Base-by-base conservation (phyloP, 257 asterid species). In the Solanum virginianum region DNA sequence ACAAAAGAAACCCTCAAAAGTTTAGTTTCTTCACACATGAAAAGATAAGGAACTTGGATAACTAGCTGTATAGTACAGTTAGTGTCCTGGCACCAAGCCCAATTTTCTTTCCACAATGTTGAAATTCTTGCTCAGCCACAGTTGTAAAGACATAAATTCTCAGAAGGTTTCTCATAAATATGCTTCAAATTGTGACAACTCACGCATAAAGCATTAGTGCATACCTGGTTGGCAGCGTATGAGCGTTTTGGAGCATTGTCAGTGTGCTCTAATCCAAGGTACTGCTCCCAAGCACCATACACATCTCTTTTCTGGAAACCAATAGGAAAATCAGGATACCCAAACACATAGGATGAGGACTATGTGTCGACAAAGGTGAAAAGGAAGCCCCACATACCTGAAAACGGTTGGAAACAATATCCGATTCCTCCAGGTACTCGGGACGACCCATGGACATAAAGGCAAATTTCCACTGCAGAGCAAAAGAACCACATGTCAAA, bases 211-310 rank as follows among this genome's bases (percentile, higher is more conserved):
- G 45, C 59, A 45, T 1, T n/a, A 43, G 24, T 10, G 29, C 84
- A 77, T 87, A 91, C 95, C 95, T 94, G 95, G 89, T 90, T 90
- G 41, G 93, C 91, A 49, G 91, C 88, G 88, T 90, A 89, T 26
- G 94, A 90, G 86, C 94, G 86, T 84, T 88, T 92, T 54, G 97
- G 94, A 88, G 95, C 83, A 86, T 90, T 87, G 89, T 94, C 96
- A 84, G 93, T 69, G 88, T 91, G 97, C 89, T 92, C 96, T 83
- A 94, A 88, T 75, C 96, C 95, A 54, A 92, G 92, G 92, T 92
- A 91, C 84, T 90, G 93, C 80, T 90, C 97, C 95, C 95, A 91
- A 82, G 94, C 95, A 84, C 96, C 94, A 87, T 90, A 91, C 39
- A 92, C 92, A 85, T 91, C 96, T 91, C 91, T 89, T 87, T 89